phyloP scores from a whole-genome alignment of 2,329 filamentous ascomycete genomes.

The Ceratocystis cubensis region DNA sequence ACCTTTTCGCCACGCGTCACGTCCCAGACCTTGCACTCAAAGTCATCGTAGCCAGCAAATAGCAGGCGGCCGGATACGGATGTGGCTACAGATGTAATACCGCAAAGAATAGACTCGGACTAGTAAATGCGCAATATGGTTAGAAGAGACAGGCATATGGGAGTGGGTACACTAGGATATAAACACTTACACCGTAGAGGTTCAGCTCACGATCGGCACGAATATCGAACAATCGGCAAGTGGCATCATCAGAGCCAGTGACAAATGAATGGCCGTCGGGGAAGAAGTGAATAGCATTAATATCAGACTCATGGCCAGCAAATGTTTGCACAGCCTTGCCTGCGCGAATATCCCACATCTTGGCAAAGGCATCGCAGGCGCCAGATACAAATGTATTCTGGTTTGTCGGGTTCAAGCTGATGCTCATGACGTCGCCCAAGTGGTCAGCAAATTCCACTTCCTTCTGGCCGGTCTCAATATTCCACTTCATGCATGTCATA shows the following conservation, averaged over 20 bases:
- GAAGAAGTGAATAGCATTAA: slow-evolving; percentile 99
- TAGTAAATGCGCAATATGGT: slow-evolving; percentile 29
- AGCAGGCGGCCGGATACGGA: slow-evolving; percentile 90
- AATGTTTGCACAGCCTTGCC: slow-evolving; percentile 98
- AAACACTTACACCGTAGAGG: slow-evolving; percentile 46
- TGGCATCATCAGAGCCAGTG: slow-evolving; percentile 93
- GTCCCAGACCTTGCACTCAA: slow-evolving; percentile 99
- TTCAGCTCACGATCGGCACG: slow-evolving; percentile 74
- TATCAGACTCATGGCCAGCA: slow-evolving; percentile 94
- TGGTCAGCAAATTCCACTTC: slow-evolving; percentile 97
- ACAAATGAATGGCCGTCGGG: slow-evolving; percentile 97
- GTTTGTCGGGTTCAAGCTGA: slow-evolving; percentile 98
- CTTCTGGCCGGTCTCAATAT: slow-evolving; percentile 95
- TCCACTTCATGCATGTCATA: slow-evolving; percentile 99
- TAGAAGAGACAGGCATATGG: neutral
- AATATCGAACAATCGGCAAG: slow-evolving; percentile 94
- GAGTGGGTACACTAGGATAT: neutral
- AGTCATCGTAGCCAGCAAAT: slow-evolving; percentile 97
- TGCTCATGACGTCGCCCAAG: slow-evolving; percentile 97
- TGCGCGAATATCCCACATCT: slow-evolving; percentile 96
- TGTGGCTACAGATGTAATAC: slow-evolving; percentile 95
- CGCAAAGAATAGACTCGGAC: slow-evolving; percentile 95
- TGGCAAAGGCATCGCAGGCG: slow-evolving; percentile 95
- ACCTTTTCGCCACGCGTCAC: slow-evolving; percentile 93
- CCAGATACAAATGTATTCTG: slow-evolving; percentile 99